phyloP scores from a whole-genome alignment of 768 basidiomycete genomes.

The Cubamyces sp. region DNA sequence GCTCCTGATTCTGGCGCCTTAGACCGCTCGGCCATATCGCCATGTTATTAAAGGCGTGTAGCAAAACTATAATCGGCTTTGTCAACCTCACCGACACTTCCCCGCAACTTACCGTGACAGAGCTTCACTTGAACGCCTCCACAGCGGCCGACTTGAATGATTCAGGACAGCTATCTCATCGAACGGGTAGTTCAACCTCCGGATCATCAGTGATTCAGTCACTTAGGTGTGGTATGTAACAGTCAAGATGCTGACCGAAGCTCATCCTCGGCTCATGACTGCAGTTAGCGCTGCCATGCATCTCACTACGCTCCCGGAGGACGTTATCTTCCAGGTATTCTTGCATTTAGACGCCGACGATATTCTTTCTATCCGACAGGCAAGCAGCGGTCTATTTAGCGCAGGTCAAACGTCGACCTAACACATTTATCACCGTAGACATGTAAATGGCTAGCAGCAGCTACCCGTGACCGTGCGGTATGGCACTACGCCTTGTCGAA shows the following conservation, averaged over 20 bases:
- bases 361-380: slow-evolving; percentile 52
- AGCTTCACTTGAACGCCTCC: too few species aligned
- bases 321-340: slow-evolving; percentile 52
- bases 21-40: slow-evolving; percentile 29
- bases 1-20: slow-evolving; percentile 29
- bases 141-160: too few species aligned
- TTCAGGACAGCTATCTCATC: too few species aligned
- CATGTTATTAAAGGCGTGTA: too few species aligned
- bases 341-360: slow-evolving; percentile 44
- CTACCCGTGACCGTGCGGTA: slow-evolving; percentile 51
- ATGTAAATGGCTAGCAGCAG: slow-evolving; percentile 44
- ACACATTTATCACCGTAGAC: slow-evolving; percentile 40
- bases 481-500: slow-evolving; percentile 52
- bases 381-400: slow-evolving; percentile 30
- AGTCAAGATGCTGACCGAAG: not conserved
- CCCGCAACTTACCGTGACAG: too few species aligned
- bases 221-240: too few species aligned
- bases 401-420: not conserved
- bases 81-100: too few species aligned
- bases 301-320: slow-evolving; percentile 45
- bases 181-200: too few species aligned
- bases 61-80: too few species aligned
- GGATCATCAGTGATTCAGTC: too few species aligned
- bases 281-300: not conserved
- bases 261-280: not conserved